A percentile compares a stretch with the other conserved stretches of the same genome.
These are phyloP conservation scores for Acaromyces ingoldii DNA, from an alignment of 1,284 basidiomycete genomes.

Conservation along the genomic window DNA sequence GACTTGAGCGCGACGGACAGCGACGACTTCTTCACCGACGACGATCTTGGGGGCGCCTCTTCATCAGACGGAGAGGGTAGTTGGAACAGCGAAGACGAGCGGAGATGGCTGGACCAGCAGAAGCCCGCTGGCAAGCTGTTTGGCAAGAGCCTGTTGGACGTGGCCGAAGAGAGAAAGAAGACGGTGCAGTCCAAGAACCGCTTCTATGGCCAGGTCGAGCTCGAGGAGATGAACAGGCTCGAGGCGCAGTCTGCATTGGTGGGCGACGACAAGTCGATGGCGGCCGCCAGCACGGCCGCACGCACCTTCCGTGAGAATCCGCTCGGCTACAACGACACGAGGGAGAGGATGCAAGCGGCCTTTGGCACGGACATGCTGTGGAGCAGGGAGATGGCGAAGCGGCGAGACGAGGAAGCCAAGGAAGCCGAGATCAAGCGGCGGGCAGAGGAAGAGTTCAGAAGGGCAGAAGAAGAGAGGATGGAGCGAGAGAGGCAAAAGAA, in stretches of 20 bases:
- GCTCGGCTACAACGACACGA: slow-evolving; percentile 42
- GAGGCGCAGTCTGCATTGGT: neutral
- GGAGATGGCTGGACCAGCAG: slow-evolving; percentile 14
- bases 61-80: slow-evolving; percentile 15
- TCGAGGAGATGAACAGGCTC: slow-evolving; percentile 20
- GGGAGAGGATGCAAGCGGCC: slow-evolving; percentile 43
- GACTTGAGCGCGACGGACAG: slow-evolving; percentile 29
- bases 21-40: slow-evolving; percentile 17
- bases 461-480: slow-evolving; percentile 5
- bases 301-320: slow-evolving; percentile 37
- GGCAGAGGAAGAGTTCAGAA: slow-evolving; percentile 8
- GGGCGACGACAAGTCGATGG: slow-evolving; percentile 24
- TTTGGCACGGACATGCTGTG: slow-evolving; percentile 38
- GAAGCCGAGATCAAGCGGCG: slow-evolving; percentile 14
- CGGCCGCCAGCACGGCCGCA: slow-evolving; percentile 26
- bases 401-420: slow-evolving; percentile 26
- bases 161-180: slow-evolving; percentile 22
- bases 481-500: slow-evolving; percentile 12
- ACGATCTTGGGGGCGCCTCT: neutral
- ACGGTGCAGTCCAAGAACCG: slow-evolving; percentile 23
- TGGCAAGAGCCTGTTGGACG: slow-evolving; percentile 43
- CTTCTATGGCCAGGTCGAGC: slow-evolving; percentile 41
- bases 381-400: slow-evolving; percentile 37
- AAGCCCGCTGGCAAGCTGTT: slow-evolving; percentile 45
- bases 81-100: slow-evolving; percentile 13